A percentile compares a stretch with the other conserved stretches of the same genome.
Evolutionary conservation across 176 grass and related monocot genomes (phyloP).

Genomic region (Puccinellia tenuiflora): DNA sequence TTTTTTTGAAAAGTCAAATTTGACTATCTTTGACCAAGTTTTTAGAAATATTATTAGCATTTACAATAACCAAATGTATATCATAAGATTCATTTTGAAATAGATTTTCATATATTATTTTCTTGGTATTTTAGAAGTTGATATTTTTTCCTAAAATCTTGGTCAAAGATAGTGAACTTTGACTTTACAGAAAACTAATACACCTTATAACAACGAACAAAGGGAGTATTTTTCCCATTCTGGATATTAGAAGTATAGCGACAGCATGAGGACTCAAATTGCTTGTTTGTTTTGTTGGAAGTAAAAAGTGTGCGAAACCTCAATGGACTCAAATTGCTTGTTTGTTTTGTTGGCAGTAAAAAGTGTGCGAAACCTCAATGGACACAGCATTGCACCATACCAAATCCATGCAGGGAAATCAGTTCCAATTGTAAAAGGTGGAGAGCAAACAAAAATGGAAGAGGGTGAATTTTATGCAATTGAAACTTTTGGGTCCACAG

Average conservation of each 20-base stretch:
- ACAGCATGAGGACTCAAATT: neutral
- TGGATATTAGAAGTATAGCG: neutral
- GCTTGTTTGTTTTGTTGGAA: slow-evolving; percentile 25
- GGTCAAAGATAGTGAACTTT: too few relatives aligned
- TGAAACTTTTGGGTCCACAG: slow-evolving; percentile 94
- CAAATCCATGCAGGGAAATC: slow-evolving; percentile 98
- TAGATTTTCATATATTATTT: too few relatives aligned
- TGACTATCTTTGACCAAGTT: too few relatives aligned
- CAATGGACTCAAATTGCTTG: slow-evolving; percentile 67
- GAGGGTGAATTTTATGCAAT: slow-evolving; percentile 98
- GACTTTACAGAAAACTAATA: too few relatives aligned
- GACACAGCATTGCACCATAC: slow-evolving; percentile 96
- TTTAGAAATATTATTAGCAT: too few relatives aligned
- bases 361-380: slow-evolving; percentile 93
- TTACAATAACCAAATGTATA: too few relatives aligned
- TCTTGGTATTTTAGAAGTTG: too few relatives aligned
- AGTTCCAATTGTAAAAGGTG: slow-evolving; percentile 93
- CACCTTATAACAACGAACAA: too few relatives aligned
- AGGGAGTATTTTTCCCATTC: neutral
- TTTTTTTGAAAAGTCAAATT: too few relatives aligned
- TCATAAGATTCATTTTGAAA: too few relatives aligned
- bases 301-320: slow-evolving; percentile 96
- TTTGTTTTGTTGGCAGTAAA: slow-evolving; percentile 58
- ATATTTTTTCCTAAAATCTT: too few relatives aligned
- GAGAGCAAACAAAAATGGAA: slow-evolving; percentile 99